phyloP scores from a whole-genome alignment of 2,329 filamentous ascomycete genomes.

The Sclerotinia spermophila region DNA sequence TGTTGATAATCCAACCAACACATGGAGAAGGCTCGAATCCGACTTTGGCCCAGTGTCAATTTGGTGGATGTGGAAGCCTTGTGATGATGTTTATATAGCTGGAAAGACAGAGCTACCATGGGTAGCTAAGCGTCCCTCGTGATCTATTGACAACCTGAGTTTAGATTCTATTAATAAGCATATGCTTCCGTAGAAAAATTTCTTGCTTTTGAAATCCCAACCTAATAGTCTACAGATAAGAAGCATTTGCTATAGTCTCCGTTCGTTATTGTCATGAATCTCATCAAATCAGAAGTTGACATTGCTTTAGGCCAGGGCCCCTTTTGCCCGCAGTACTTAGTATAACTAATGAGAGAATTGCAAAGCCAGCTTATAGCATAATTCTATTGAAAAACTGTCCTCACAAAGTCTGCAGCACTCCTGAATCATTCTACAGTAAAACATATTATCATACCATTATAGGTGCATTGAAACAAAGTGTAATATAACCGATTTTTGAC shows the following conservation, averaged over 20 bases:
- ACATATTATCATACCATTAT: no score
- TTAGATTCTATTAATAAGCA: background rate
- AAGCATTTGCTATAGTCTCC: background rate
- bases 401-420: no score
- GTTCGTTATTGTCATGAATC: no score
- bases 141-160: background rate
- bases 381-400: no score
- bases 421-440: no score
- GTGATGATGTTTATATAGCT: background rate
- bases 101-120: background rate
- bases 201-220: background rate
- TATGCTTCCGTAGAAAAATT: background rate
- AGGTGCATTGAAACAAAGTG: no score
- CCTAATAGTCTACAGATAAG: background rate
- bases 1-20: background rate
- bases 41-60: background rate
- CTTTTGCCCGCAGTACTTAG: no score
- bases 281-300: no score
- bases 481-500: no score
- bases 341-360: no score
- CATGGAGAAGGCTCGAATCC: background rate
- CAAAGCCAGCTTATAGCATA: no score
- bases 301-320: no score
- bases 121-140: background rate
- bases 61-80: slow-evolving; percentile 15